phyloP scores from a whole-genome alignment of 768 basidiomycete genomes.

The Naematelia aurantialba region DNA sequence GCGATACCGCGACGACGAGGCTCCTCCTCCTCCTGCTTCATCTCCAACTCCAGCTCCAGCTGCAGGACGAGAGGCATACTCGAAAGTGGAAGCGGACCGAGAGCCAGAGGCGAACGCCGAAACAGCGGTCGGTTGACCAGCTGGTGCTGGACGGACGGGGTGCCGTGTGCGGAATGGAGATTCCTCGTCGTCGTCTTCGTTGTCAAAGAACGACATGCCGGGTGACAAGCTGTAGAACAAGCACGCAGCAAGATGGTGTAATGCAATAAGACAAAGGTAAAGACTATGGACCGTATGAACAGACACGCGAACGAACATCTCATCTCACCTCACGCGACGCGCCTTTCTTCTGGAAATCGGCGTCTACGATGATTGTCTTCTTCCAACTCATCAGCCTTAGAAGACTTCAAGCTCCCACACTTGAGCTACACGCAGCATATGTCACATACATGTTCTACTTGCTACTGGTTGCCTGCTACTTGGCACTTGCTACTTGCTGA shows the following conservation, averaged over 20 bases:
- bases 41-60: constrained; percentile 7
- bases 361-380: too few species aligned
- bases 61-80: too few species aligned
- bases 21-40: background rate
- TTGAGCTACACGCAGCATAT: too few species aligned
- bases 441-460: background rate
- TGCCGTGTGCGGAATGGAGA: background rate
- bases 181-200: constrained; percentile 6
- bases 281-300: too few species aligned
- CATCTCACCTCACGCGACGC: background rate
- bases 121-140: constrained; percentile 2
- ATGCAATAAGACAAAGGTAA: background rate
- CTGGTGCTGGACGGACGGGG: background rate
- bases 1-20: background rate
- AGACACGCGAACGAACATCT: too few species aligned
- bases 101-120: too few species aligned
- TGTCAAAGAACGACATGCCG: constrained; percentile 3
- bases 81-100: too few species aligned
- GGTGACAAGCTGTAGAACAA: too few species aligned
- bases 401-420: too few species aligned
- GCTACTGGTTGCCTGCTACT: too few species aligned
- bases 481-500: background rate
- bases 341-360: background rate
- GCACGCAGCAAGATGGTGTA: background rate
- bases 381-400: too few species aligned